These are phyloP conservation scores for Arthrocladium fulminans DNA, from an alignment of 2,329 filamentous ascomycete genomes.

Conservation along the genomic window DNA sequence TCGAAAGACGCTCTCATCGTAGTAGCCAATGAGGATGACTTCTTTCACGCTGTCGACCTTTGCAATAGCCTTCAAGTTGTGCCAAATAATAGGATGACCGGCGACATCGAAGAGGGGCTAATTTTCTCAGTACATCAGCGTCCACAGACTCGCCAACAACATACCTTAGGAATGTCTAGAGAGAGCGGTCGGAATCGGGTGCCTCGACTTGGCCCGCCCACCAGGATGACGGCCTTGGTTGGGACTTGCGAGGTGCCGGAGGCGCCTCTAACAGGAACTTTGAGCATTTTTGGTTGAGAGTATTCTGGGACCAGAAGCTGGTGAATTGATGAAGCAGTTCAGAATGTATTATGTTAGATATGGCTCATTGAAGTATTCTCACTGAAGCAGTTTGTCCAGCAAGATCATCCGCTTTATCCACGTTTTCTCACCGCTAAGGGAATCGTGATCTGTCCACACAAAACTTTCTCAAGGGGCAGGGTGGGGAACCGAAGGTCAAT, in stretches of 20 bases:
- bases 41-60: constrained; percentile 90
- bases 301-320: not conserved
- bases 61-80: constrained; percentile 85
- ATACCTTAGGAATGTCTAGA: constrained; percentile 88
- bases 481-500: not conserved
- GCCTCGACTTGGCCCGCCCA: constrained; percentile 89
- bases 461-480: not conserved
- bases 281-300: constrained; percentile 29
- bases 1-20: constrained; percentile 92
- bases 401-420: constrained; percentile 2
- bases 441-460: constrained; percentile 6
- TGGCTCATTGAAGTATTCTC: no score
- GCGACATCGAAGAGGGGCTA: constrained; percentile 97
- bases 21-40: constrained; percentile 97
- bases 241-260: constrained; percentile 41
- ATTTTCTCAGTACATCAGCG: not conserved
- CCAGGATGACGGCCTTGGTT: constrained; percentile 92
- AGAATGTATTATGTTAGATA: not conserved
- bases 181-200: constrained; percentile 92
- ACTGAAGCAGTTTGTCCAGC: not conserved
- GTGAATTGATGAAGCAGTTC: not conserved
- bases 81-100: constrained; percentile 95
- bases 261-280: constrained; percentile 36
- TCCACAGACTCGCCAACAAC: constrained; percentile 13
- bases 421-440: constrained; percentile 4